A percentile compares a stretch with the other conserved stretches of the same genome.
These are phyloP conservation scores for Actinidia arguta DNA, from an alignment of 179 eudicot species.

Conservation along the genomic window DNA sequence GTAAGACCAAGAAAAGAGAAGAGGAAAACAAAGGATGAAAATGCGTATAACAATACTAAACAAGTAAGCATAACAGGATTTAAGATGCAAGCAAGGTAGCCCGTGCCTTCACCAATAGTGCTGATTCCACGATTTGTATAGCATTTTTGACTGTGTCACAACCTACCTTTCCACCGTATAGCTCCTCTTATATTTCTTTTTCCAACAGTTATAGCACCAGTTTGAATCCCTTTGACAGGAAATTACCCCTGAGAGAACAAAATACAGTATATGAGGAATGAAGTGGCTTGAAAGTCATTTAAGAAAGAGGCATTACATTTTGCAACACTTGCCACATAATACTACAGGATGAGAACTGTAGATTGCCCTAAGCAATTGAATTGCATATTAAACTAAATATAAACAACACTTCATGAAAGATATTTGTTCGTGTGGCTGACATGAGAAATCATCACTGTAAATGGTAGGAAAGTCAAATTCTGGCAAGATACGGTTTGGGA, in stretches of 20 bases:
- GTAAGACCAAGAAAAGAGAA: not conserved
- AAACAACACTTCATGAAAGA: too few species aligned
- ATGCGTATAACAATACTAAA: not conserved
- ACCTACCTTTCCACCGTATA: not conserved
- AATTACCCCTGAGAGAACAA: slow-evolving; percentile 13
- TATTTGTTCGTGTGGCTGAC: too few species aligned
- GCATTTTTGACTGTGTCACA: too few species aligned
- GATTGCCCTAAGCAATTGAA: not conserved
- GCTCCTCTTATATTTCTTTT: not conserved
- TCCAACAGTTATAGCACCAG: slow-evolving; percentile 23
- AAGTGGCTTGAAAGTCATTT: not conserved
- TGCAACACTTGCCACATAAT: not conserved
- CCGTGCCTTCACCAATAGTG: not conserved
- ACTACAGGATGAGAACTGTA: not conserved
- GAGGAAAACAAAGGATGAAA: not conserved
- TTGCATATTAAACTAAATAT: not conserved
- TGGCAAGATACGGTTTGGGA: too few species aligned
- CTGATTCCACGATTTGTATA: too few species aligned
- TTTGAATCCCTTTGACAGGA: slow-evolving; percentile 24
- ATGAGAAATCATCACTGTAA: too few species aligned
- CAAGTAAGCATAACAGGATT: not conserved
- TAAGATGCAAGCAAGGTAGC: not conserved
- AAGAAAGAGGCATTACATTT: not conserved
- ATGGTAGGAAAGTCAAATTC: too few species aligned
- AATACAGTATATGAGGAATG: not conserved